Conservation (phyloP, 75 land plant genomes). For the Pseudotsuga menziesii region DNA sequence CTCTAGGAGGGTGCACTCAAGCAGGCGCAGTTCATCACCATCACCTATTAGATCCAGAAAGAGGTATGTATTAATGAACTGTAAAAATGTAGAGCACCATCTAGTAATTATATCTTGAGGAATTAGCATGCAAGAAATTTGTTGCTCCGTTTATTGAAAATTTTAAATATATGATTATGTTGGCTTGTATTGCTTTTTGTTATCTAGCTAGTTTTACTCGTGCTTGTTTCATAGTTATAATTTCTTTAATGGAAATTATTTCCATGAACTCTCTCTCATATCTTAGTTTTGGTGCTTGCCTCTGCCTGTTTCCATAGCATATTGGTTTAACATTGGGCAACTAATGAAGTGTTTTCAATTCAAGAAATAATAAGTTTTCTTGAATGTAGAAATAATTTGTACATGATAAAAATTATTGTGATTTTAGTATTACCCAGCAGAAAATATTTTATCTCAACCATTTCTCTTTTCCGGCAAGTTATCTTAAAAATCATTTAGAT, state of each 20-base stretch:
- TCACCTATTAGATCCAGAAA: constrained; percentile 54
- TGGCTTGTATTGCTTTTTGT: neutral
- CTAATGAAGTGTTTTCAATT: neutral
- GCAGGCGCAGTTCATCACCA: constrained; percentile 45
- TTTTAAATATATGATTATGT: neutral
- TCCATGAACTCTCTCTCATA: neutral
- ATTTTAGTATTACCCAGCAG: neutral
- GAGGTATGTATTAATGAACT: constrained; percentile 38
- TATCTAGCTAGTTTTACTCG: neutral
- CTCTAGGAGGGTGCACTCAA: constrained; percentile 39
- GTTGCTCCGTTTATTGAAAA: neutral
- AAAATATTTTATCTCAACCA: neutral
- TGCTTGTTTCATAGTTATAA: neutral
- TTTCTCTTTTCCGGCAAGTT: neutral
- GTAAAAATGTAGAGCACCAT: neutral
- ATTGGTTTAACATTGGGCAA: neutral
- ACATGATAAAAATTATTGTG: neutral
- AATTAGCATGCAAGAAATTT: neutral
- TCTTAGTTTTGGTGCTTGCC: neutral
- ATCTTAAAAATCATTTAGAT: neutral
- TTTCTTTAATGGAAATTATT: neutral
- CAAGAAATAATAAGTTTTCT: neutral
- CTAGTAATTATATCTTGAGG: neutral
- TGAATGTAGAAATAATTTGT: neutral
- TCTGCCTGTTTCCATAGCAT: neutral